Evolutionary conservation across 176 grass and related monocot genomes (phyloP).

Genomic region (Oryza glaberrima): DNA sequence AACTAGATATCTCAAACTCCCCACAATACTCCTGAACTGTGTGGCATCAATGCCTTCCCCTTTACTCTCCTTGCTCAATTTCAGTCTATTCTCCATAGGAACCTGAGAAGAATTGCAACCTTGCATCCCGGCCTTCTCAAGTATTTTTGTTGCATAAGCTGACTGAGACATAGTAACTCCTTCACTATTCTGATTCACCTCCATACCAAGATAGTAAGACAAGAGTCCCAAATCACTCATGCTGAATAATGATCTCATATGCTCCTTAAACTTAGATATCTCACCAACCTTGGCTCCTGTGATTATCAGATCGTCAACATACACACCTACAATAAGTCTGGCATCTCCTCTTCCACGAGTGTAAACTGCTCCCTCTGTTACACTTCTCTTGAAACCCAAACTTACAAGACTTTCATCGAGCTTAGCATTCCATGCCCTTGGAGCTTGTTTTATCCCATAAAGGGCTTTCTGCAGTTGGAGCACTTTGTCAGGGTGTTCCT

Average conservation of each 20-base stretch:
- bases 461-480: background rate
- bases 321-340: background rate
- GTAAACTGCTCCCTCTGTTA: background rate
- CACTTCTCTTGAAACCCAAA: background rate
- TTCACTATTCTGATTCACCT: no score
- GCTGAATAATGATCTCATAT: background rate
- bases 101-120: no score
- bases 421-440: background rate
- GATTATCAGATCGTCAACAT: background rate
- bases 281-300: background rate
- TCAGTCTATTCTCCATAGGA: no score
- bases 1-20: no score
- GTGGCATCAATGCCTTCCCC: no score
- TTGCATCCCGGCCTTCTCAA: no score
- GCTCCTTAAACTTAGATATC: background rate
- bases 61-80: no score
- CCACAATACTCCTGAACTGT: no score
- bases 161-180: no score
- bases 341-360: background rate
- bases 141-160: no score
- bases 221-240: background rate
- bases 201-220: background rate
- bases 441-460: background rate
- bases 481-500: background rate
- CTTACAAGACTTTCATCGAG: background rate